These are phyloP conservation scores for Ogataea paradorogensis DNA, from an alignment of 805 yeast species.

Conservation along the genomic window DNA sequence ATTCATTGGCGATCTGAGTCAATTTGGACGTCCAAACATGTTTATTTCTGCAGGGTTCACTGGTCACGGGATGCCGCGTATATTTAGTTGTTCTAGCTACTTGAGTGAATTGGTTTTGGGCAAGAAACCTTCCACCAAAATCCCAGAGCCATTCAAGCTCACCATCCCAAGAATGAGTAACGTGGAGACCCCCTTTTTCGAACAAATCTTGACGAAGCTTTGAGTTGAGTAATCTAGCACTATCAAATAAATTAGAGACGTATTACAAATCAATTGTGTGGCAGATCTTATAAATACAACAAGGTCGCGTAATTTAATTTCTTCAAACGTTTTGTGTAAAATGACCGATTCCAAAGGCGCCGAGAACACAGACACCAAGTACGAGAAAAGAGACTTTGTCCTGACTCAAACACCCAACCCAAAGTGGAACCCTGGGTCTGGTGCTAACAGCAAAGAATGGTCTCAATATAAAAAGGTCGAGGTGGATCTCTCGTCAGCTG, in stretches of 20 bases:
- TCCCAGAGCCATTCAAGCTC: conserved; percentile 4
- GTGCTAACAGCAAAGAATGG: conserved; percentile 47
- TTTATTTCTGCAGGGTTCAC: conserved; percentile 45
- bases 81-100: conserved; percentile 38
- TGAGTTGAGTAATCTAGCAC: background rate
- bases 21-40: conserved; percentile 27
- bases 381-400: background rate
- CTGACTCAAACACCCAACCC: conserved; percentile 21
- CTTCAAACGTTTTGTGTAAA: too few relatives aligned
- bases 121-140: conserved; percentile 3
- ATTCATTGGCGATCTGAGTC: conserved; percentile 39
- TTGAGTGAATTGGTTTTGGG: conserved; percentile 29
- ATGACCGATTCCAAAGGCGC: conserved; percentile 1
- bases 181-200: background rate
- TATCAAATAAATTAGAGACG: background rate
- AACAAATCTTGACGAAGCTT: background rate
- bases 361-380: background rate
- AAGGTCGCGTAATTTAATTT: too few relatives aligned
- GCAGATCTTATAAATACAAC: too few relatives aligned
- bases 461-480: conserved; percentile 40
- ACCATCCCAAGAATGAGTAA: conserved; percentile 1
- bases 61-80: conserved; percentile 54
- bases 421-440: conserved; percentile 47
- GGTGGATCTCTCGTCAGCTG: conserved; percentile 46
- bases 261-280: too few relatives aligned